Base-by-base conservation (phyloP, 2,329 filamentous ascomycete genomes). In the Neospermospora avenae region DNA sequence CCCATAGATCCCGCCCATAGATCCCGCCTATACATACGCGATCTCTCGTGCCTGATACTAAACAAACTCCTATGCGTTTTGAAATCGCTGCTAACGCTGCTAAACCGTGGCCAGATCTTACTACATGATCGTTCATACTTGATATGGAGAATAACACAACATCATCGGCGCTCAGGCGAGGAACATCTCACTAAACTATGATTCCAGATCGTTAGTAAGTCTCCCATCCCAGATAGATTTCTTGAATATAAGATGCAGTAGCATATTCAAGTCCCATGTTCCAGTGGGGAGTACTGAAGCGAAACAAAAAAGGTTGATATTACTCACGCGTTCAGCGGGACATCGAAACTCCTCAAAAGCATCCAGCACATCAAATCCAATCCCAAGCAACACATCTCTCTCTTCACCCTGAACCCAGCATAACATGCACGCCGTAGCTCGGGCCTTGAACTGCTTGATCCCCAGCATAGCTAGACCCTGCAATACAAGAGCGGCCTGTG, bases 311-410 rank as follows among this genome's bases (percentile, higher is more conserved):
- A 18, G 22, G 22, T 20, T 8, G 4, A 48, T 4, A 2, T 3
- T 41, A 61, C 78, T 74, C 60, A 83, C 81, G 70, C 76, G 78
- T 18, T 83, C 81, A 3, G 77, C 76, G 20, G 88, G 84, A 65
- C 81, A 83, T 61, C 86, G 89, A 56, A 95, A 83, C 73, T 96
- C 90, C 69, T 96, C 91, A 73, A 92, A 96, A 42, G 82, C 87
- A 74, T 93, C 88, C 63, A 92, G 76, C 46, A 90, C 83, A 64
- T 85, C 85, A 70, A 96, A 96, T 1, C 91, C 91, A 88, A 96
- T 91, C 0, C 84, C 85, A 58, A 86, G 80, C 60, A 96, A 77
- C 37, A 87, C 85, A 72, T 95, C 90, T 56, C 69, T 65, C 60
- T 70, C 66, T 13, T 71, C 68, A 0, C 67, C 68, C 18, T 63